phyloP scores from a whole-genome alignment of 2,329 filamentous ascomycete genomes.

The Alternaria brassicae region DNA sequence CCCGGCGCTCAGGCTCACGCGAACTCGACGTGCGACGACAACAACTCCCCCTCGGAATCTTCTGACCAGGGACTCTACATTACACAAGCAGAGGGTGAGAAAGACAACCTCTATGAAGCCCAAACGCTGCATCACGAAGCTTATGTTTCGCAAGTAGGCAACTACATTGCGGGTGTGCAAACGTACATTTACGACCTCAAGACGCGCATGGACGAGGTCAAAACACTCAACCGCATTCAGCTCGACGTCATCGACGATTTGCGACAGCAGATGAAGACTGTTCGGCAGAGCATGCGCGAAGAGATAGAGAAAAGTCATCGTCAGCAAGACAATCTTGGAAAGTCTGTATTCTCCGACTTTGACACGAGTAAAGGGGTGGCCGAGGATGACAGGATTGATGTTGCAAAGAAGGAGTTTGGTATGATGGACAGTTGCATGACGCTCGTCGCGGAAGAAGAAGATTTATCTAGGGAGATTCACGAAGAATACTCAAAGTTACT shows the following conservation, averaged over 20 bases:
- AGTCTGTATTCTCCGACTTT: not conserved
- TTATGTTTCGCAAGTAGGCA: conserved; percentile 37
- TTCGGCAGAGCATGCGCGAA: conserved; percentile 23
- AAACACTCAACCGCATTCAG: conserved; percentile 43
- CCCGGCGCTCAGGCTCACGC: conserved; percentile 36
- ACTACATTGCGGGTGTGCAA: conserved; percentile 38
- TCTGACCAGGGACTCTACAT: conserved; percentile 11
- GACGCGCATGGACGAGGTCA: conserved; percentile 43
- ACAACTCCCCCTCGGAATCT: conserved; percentile 27
- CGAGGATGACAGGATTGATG: not conserved
- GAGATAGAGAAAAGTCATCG: conserved; percentile 1
- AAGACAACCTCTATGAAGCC: conserved; percentile 4
- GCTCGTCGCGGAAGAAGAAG: conserved; percentile 3
- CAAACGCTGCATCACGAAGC: conserved; percentile 16
- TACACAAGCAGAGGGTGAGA: conserved; percentile 2
- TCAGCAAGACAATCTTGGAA: not conserved
- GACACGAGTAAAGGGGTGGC: not conserved
- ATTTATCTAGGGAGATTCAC: conserved; percentile 4
- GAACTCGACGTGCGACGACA: conserved; percentile 24
- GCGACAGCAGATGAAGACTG: conserved; percentile 29
- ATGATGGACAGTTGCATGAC: conserved; percentile 24
- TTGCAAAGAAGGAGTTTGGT: conserved; percentile 11
- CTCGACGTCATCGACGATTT: conserved; percentile 42
- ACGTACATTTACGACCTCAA: conserved; percentile 36
- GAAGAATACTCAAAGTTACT: conserved; percentile 7